Base-by-base conservation (phyloP, 805 yeast species). In the Candida maesae region DNA sequence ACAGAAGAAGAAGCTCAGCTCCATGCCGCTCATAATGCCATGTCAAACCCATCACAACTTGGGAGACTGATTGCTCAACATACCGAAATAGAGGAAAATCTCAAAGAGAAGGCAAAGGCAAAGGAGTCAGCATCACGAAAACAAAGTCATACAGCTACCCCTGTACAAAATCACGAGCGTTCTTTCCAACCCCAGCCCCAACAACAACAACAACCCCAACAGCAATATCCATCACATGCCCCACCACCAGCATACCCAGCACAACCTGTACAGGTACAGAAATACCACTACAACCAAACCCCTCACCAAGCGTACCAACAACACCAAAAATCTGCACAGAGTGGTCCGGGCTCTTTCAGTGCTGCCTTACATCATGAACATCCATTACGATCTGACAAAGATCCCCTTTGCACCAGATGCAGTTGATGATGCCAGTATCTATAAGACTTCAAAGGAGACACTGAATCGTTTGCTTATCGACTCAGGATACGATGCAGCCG, bases 391-490 rank as follows among this genome's bases (percentile, higher is more conserved):
- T 12, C 14, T 31, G 12, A 25, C 35, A 4, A 19, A 19, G 10
- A 28, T 29, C 5, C 20, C 34, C 8, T 25, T 31, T 6, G 42
- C 28, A 6, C 34, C 34, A 6, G 21, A 35, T 3, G 19, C 19
- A 2, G 39, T 28, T 24, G 43, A 35, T 8, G 32, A 31, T 17
- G 21, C 31, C 5, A n/a, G 15, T 9, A 31, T 51, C 26, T 51
- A 45, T 19, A 43, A 31, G n/a, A 30, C 46, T 2, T 41, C 50
- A 9, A 51, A 49, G 27, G 52, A 47, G 26, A 43, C 39, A 31
- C 29, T 49, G 31, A 47, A 51, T 25, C 33, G 40, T 13, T 26
- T 40, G 28, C 35, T 51, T 6, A 32, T 39, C 10, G 38, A 36
- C 9, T 36, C 25, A 10, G 39, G 48, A 33, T 28, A 42, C 5